phyloP scores from a whole-genome alignment of 768 basidiomycete genomes.

The Tulasnella sp. region DNA sequence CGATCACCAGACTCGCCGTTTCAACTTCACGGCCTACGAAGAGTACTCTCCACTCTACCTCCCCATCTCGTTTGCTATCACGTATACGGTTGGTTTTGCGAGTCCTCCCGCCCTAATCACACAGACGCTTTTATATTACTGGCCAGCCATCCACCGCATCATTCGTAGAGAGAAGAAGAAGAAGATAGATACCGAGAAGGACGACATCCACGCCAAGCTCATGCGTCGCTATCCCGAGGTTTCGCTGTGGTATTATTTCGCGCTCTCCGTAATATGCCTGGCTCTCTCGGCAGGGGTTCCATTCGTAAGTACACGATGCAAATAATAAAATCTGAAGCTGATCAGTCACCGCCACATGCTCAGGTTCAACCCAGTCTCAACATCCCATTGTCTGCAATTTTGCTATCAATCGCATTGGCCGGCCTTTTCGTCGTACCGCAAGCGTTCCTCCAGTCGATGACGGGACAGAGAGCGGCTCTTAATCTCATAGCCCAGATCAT shows the following conservation, averaged over 20 bases:
- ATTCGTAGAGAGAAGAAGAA: constrained; percentile 24
- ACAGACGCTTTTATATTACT: constrained; percentile 35
- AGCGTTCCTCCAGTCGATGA: constrained; percentile 34
- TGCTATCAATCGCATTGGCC: constrained; percentile 28
- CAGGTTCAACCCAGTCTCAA: constrained; percentile 42
- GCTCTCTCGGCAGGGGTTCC: constrained; percentile 27
- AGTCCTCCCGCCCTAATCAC: constrained; percentile 31
- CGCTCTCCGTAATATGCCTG: constrained; percentile 27
- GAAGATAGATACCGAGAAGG: constrained; percentile 27
- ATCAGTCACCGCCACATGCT: background rate
- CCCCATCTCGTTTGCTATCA: constrained; percentile 31
- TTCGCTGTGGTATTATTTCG: constrained; percentile 32
- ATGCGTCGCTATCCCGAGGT: constrained; percentile 36
- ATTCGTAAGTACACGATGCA: constrained; percentile 22
- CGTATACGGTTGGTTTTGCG: constrained; percentile 32
- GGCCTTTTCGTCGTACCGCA: constrained; percentile 33
- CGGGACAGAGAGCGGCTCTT: constrained; percentile 28
- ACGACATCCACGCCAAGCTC: constrained; percentile 36
- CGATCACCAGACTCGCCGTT: constrained; percentile 20
- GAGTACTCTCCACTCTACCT: constrained; percentile 38
- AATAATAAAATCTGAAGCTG: background rate
- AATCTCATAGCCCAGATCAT: constrained; percentile 35
- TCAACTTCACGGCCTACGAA: constrained; percentile 33
- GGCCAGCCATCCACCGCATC: constrained; percentile 24
- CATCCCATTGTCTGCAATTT: constrained; percentile 36